These are phyloP conservation scores for Alternaria atra DNA, from an alignment of 2,329 filamentous ascomycete species.

Conservation along the genomic window DNA sequence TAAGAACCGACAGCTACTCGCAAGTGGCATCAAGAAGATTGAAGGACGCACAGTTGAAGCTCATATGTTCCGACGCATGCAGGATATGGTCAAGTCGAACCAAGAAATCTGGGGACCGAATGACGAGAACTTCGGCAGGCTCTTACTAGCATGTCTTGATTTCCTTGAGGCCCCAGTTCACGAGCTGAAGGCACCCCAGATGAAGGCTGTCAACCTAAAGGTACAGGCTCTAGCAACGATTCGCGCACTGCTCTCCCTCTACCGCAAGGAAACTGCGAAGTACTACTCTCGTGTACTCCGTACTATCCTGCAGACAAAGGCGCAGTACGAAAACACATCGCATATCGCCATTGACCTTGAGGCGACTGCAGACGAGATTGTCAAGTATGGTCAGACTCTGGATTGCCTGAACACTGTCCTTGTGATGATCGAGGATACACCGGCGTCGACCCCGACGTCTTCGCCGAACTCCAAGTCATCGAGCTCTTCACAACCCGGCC, in stretches of 20 bases:
- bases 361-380: constrained; percentile 75
- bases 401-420: constrained; percentile 57
- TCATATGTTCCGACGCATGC: constrained; percentile 80
- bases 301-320: constrained; percentile 71
- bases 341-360: constrained; percentile 80
- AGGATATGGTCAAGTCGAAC: constrained; percentile 75
- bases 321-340: constrained; percentile 71
- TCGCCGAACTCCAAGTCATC: constrained; percentile 48
- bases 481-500: constrained; percentile 28
- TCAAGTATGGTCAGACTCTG: constrained; percentile 69
- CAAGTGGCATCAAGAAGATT: constrained; percentile 78
- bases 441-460: constrained; percentile 34
- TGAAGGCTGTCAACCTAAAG: constrained; percentile 76
- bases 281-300: constrained; percentile 74
- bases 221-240: constrained; percentile 78
- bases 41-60: constrained; percentile 77
- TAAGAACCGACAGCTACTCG: constrained; percentile 67
- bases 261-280: constrained; percentile 71
- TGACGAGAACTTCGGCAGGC: constrained; percentile 73
- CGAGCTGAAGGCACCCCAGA: constrained; percentile 59
- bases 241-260: constrained; percentile 74
- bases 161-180: constrained; percentile 70
- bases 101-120: constrained; percentile 69
- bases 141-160: constrained; percentile 73
- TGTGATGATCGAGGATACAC: constrained; percentile 46